Evolutionary conservation across 441 rosid species (phyloP).

Genomic region (Gossypium schwendimanii): DNA sequence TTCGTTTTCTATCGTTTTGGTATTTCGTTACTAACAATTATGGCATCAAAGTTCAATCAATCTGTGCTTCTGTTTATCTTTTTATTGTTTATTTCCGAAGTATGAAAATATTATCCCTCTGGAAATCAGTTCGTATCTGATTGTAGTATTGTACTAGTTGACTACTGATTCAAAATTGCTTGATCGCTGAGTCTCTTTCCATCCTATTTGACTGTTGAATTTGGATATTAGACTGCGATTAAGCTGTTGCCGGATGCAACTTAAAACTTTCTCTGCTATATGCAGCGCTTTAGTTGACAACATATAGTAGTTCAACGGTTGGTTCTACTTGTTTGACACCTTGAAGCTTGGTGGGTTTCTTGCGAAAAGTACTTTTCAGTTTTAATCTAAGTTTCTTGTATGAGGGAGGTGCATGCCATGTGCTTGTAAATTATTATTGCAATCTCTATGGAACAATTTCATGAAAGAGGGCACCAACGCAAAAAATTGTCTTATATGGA

Average conservation of each 20-base stretch:
- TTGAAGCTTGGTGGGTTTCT: conserved; percentile 18
- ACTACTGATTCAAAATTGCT: not conserved
- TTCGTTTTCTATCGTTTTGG: not conserved
- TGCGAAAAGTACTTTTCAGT: not conserved
- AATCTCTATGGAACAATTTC: conserved; percentile 41
- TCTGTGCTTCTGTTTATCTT: not conserved
- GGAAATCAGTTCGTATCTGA: not conserved
- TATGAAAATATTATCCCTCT: not conserved
- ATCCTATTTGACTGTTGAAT: not conserved
- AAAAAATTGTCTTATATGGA: conserved; percentile 25
- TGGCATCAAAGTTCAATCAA: not conserved
- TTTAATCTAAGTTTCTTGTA: not conserved
- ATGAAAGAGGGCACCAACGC: conserved; percentile 25
- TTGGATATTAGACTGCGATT: not conserved
- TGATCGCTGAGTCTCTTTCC: not conserved
- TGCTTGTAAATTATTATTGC: conserved; percentile 19
- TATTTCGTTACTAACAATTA: not conserved
- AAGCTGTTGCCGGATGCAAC: not conserved
- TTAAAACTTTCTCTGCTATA: conserved; percentile 4
- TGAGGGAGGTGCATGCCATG: conserved; percentile 12
- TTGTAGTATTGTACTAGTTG: not conserved
- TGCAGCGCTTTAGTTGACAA: conserved; percentile 18
- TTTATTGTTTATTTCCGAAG: not conserved
- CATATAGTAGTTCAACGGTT: conserved; percentile 9
- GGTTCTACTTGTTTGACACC: conserved; percentile 14